Conservation (phyloP, 768 basidiomycete species). For the Nevesoporus exiguus region DNA sequence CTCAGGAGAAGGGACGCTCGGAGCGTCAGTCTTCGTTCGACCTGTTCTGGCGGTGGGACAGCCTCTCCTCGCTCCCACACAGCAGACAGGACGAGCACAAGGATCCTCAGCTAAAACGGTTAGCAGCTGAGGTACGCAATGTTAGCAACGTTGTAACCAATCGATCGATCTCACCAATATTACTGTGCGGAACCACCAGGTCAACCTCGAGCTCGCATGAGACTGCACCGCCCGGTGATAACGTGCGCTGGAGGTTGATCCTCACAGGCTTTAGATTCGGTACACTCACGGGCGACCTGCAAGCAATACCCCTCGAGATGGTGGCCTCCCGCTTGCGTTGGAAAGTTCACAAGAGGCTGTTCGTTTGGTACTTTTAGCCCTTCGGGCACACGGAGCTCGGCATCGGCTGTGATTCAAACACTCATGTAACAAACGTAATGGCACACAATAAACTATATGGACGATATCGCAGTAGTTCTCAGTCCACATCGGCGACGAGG, state of each 20-base stretch:
- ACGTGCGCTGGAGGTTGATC: not conserved
- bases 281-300: not conserved
- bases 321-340: not conserved
- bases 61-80: conserved; percentile 24
- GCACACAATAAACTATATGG: not conserved
- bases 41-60: conserved; percentile 35
- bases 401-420: not conserved
- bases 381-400: not conserved
- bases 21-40: conserved; percentile 35
- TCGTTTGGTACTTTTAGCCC: too few relatives aligned
- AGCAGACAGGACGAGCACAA: not conserved
- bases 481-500: conserved; percentile 55
- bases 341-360: not conserved
- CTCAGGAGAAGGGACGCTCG: conserved; percentile 35
- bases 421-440: conserved; percentile 11
- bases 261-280: not conserved
- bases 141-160: not conserved
- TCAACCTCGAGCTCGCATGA: not conserved
- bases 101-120: not conserved
- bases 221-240: not conserved
- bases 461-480: conserved; percentile 9
- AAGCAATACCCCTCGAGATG: not conserved
- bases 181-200: not conserved
- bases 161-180: not conserved
- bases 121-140: conserved; percentile 10